Base-by-base conservation (phyloP, 2,329 filamentous ascomycete species). In the Chaetomium globosum region DNA sequence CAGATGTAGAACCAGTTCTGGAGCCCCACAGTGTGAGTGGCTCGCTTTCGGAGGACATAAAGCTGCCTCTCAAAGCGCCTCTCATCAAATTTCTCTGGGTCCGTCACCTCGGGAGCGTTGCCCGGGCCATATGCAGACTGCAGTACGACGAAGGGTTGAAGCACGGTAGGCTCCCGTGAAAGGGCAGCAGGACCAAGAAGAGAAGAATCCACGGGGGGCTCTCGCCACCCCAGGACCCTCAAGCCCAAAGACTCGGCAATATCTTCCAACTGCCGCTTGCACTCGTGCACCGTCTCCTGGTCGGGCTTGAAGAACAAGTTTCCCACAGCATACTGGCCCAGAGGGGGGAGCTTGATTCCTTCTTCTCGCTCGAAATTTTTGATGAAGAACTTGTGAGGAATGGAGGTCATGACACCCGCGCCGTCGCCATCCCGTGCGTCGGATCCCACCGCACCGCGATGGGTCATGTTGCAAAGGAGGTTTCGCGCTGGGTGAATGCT, bases 1-100 rank as follows among this genome's bases (percentile, higher is more conserved):
- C 94, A 98, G 65, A 98, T 84, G 78, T 98, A 98, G 84, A 98
- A 98, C 94, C 94, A 98, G 79, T 97, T 97, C 80, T 96, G 92
- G 64, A 97, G 85, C 66, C 94, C 93, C 76, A 97, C 95, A 74
- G 92, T 90, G 82, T 97, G 93, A 56, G 93, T 97, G 61, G 93
- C 90, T 74, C 93, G 91, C 85, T 99, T 99, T 76, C 94, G 90
- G 72, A 99, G 86, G 68, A 98, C 85, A 78, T 94, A 99, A 63
- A 99, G 85, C 81, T 97, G 94, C 74, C 90, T 88, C 82, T 98
- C 95, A 77, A 98, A 98, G 68, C 87, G 85, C 71, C 87, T 86
- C 75, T 92, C 90, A 77, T 97, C 90, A 78, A 96, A 97, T 74
- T 86, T 82, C 73, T 92, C 87, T 65, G 88, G 83, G 77, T 96